Percentiles rank a stretch among this genome's conserved stretches.
Conservation (phyloP, 2,329 filamentous ascomycete genomes). For the Stachybotrys echinatus region DNA sequence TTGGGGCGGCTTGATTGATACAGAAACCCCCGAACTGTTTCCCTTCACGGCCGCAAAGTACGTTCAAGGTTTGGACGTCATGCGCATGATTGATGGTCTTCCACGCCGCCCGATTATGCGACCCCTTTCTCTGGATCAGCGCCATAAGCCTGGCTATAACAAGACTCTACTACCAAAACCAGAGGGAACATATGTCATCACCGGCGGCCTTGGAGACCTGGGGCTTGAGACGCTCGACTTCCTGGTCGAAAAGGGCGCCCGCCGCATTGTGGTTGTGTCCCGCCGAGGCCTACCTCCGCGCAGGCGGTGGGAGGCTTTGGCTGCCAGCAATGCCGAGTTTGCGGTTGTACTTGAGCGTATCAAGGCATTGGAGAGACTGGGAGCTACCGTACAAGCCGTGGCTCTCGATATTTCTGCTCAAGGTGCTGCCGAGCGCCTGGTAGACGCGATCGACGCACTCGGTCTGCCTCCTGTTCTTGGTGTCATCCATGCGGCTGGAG, state of each 20-base stretch:
- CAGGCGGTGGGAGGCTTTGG: background rate
- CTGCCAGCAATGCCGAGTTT: background rate
- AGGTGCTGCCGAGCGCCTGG: background rate
- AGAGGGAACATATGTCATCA: background rate
- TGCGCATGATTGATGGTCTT: background rate
- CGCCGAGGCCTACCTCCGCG: background rate
- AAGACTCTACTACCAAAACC: conserved; percentile 1
- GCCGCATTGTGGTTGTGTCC: background rate
- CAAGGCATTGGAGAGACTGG: background rate
- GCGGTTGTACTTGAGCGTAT: background rate
- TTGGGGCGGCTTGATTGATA: conserved; percentile 1
- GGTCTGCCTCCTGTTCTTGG: background rate
- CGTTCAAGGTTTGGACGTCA: background rate
- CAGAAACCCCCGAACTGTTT: background rate
- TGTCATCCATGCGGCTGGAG: background rate
- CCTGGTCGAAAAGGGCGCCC: background rate
- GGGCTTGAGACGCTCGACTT: conserved; percentile 1
- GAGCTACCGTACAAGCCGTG: background rate
- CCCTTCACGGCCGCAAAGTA: background rate
- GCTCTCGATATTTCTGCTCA: background rate
- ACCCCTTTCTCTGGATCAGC: background rate
- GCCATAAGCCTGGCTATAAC: background rate
- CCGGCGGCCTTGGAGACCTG: background rate
- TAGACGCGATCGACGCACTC: background rate
- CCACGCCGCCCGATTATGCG: background rate